Evolutionary conservation across 495 filamentous ascomycete genomes (phyloP).

Genomic region (Sabuloglossum arenarium): DNA sequence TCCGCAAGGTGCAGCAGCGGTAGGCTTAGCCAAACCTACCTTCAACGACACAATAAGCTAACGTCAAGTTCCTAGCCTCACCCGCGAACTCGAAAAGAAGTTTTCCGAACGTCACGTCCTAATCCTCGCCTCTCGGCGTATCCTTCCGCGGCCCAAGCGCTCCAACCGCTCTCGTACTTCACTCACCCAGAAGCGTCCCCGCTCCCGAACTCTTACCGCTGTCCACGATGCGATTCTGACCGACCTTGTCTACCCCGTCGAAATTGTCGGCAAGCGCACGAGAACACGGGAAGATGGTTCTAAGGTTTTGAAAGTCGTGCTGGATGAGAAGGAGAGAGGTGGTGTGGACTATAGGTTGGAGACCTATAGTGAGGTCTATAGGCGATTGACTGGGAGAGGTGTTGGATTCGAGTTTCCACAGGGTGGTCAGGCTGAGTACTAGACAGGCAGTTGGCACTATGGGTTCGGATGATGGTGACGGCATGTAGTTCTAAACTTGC

Average conservation of each 20-base stretch:
- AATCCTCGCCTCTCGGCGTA: conserved; percentile 95
- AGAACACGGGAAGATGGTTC: conserved; percentile 91
- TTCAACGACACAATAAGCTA: not conserved
- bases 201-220: conserved; percentile 87
- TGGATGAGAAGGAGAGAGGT: conserved; percentile 99
- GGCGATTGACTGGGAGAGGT: conserved; percentile 76
- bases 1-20: conserved; percentile 99
- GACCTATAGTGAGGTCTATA: conserved; percentile 98
- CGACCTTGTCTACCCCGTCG: conserved; percentile 96
- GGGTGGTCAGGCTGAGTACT: conserved; percentile 56
- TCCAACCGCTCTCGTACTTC: conserved; percentile 81
- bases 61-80: conserved; percentile 38
- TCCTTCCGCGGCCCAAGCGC: conserved; percentile 92
- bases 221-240: conserved; percentile 92
- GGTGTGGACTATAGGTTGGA: conserved; percentile 97
- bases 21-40: conserved; percentile 23
- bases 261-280: conserved; percentile 97
- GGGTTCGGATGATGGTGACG: not conserved
- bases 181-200: conserved; percentile 94
- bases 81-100: conserved; percentile 99
- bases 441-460: conserved; percentile 13
- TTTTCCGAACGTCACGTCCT: conserved; percentile 99
- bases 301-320: conserved; percentile 93
- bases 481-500: not conserved
- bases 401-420: conserved; percentile 97